Evolutionary conservation across 176 grass and related monocot species (phyloP).

Genomic region (Neostapfia colusana): DNA sequence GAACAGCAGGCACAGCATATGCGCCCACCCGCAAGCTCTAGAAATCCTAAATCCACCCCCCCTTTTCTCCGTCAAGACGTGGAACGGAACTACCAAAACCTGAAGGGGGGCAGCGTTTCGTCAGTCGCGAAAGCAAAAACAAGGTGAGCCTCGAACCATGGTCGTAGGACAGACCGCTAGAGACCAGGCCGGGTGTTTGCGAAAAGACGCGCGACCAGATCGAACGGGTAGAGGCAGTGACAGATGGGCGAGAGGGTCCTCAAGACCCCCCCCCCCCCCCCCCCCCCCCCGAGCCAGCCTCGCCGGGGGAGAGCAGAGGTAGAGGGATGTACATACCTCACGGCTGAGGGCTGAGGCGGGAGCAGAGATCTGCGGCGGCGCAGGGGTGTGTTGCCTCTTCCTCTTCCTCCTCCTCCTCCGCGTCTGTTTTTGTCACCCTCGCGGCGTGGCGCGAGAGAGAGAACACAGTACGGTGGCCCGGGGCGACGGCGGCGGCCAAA

Average conservation of each 20-base stretch:
- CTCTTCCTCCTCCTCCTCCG: no score
- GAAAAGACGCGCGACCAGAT: not conserved
- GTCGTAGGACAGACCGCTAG: not conserved
- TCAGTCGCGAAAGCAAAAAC: not conserved
- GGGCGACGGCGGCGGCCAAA: constrained; percentile 37
- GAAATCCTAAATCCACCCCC: not conserved
- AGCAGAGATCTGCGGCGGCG: constrained; percentile 11
- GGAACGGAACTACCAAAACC: not conserved
- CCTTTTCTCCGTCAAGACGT: not conserved
- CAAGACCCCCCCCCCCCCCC: no score
- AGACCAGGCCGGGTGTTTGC: not conserved
- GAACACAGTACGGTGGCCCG: not conserved
- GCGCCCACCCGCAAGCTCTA: not conserved
- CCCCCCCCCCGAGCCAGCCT: not conserved
- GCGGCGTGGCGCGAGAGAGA: not conserved
- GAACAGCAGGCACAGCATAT: constrained; percentile 53
- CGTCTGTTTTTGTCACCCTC: constrained; percentile 14
- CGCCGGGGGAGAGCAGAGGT: not conserved
- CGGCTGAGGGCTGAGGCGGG: not conserved
- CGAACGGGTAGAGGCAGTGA: not conserved
- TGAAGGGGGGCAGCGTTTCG: not conserved
- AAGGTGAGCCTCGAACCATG: not conserved
- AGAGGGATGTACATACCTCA: constrained; percentile 19
- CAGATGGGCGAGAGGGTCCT: not conserved
- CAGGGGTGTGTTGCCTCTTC: not conserved